A percentile compares a stretch with the other conserved stretches of the same genome.
Conservation (phyloP, 441 rosid species). For the Melianthus villosus region DNA sequence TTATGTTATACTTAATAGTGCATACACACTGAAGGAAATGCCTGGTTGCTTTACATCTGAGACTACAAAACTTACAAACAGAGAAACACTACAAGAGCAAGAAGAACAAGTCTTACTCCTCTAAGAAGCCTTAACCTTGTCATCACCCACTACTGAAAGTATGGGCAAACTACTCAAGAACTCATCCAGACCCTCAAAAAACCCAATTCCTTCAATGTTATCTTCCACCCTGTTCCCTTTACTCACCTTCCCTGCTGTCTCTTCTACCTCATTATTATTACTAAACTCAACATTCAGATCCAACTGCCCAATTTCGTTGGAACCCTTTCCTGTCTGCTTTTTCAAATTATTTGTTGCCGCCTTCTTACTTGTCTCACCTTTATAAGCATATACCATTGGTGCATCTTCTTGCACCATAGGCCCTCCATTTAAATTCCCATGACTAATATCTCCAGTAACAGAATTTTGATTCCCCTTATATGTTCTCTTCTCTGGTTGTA, state of each 20-base stretch:
- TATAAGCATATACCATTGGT: too few species aligned
- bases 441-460: conserved; percentile 3
- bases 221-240: conserved; percentile 47
- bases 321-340: conserved; percentile 33
- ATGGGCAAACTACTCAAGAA: conserved; percentile 83
- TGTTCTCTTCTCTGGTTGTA: conserved; percentile 17
- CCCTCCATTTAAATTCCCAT: too few species aligned
- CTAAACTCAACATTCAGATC: conserved; percentile 96
- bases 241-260: too few species aligned
- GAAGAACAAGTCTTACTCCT: conserved; percentile 30
- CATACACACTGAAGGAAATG: too few species aligned
- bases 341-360: conserved; percentile 24
- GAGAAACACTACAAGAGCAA: too few species aligned
- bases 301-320: conserved; percentile 56
- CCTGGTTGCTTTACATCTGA: too few species aligned
- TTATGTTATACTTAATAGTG: too few species aligned
- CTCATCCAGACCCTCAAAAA: conserved; percentile 92
- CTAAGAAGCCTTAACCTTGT: conserved; percentile 69
- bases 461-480: conserved; percentile 16
- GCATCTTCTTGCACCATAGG: too few species aligned
- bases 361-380: conserved; percentile 14
- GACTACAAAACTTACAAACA: too few species aligned
- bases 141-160: conserved; percentile 67
- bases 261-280: conserved; percentile 80
- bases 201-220: conserved; percentile 56